phyloP scores from a whole-genome alignment of 371 early-diverging fungal species.

The Blastocladiella emersonii region DNA sequence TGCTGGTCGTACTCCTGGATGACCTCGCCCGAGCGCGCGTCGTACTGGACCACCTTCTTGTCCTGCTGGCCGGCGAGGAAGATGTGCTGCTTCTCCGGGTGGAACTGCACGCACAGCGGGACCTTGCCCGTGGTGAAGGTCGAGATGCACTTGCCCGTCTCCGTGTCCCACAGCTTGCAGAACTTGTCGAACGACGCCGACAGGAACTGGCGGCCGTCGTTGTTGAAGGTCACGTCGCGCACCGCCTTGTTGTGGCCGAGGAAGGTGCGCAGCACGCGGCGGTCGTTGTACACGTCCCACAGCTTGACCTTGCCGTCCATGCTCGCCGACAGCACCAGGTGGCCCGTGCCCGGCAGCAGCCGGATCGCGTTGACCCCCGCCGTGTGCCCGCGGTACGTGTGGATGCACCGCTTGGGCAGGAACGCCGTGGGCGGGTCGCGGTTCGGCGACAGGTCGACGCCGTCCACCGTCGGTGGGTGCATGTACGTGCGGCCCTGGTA shows the following conservation, averaged over 20 bases:
- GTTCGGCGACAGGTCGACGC: constrained; percentile 44
- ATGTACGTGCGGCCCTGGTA: constrained; percentile 89
- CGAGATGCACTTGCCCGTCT: constrained; percentile 78
- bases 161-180: constrained; percentile 94
- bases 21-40: constrained; percentile 61
- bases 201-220: constrained; percentile 70
- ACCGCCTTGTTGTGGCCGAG: constrained; percentile 86
- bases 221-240: constrained; percentile 79
- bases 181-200: constrained; percentile 81
- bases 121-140: constrained; percentile 60
- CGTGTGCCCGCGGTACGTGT: constrained; percentile 86
- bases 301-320: constrained; percentile 85
- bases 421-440: constrained; percentile 67
- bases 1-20: constrained; percentile 94
- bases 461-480: constrained; percentile 76
- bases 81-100: constrained; percentile 72
- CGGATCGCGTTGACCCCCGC: constrained; percentile 83
- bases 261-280: constrained; percentile 65
- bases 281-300: constrained; percentile 78
- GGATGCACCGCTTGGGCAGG: constrained; percentile 68
- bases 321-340: constrained; percentile 73
- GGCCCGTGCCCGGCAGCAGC: constrained; percentile 79
- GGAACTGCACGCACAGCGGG: constrained; percentile 78
- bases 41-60: constrained; percentile 73
- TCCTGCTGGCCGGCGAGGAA: constrained; percentile 87